These are phyloP conservation scores for Russula griseocarnosa DNA, from an alignment of 768 basidiomycete species.

Conservation along the genomic window DNA sequence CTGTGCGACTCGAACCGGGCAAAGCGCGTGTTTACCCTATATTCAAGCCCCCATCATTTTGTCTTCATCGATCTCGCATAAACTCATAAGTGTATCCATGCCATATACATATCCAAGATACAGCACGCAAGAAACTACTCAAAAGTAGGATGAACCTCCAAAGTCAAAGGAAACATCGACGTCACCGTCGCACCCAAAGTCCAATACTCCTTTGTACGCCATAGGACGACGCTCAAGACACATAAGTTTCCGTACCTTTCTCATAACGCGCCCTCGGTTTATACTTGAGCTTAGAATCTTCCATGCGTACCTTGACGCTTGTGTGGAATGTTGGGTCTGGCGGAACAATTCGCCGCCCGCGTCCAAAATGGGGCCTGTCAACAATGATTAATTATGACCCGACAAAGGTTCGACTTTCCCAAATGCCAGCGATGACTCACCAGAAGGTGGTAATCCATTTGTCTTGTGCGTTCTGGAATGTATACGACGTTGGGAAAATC, in stretches of 20 bases:
- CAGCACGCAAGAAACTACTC: too few species aligned
- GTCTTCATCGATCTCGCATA: too few species aligned
- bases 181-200: background rate
- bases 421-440: too few species aligned
- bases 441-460: too few species aligned
- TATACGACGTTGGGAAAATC: constrained; percentile 50
- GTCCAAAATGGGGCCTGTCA: constrained; percentile 52
- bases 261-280: constrained; percentile 54
- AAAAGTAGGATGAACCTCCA: too few species aligned
- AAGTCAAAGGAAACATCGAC: background rate
- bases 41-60: too few species aligned
- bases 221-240: constrained; percentile 37
- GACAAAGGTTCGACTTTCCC: too few species aligned
- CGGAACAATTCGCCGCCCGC: constrained; percentile 50
- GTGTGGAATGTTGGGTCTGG: constrained; percentile 53
- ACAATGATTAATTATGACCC: too few species aligned
- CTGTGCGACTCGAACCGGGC: too few species aligned
- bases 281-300: constrained; percentile 47
- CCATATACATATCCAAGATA: background rate
- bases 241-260: constrained; percentile 47
- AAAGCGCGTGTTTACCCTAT: too few species aligned
- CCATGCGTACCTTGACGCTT: constrained; percentile 61
- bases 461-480: constrained; percentile 56
- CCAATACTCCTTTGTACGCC: background rate
- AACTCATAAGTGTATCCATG: background rate